Evolutionary conservation across 345 rosid genomes (phyloP), one percentile per base, ranked within the genome.

Genomic region (Euphorbia peplus): DNA sequence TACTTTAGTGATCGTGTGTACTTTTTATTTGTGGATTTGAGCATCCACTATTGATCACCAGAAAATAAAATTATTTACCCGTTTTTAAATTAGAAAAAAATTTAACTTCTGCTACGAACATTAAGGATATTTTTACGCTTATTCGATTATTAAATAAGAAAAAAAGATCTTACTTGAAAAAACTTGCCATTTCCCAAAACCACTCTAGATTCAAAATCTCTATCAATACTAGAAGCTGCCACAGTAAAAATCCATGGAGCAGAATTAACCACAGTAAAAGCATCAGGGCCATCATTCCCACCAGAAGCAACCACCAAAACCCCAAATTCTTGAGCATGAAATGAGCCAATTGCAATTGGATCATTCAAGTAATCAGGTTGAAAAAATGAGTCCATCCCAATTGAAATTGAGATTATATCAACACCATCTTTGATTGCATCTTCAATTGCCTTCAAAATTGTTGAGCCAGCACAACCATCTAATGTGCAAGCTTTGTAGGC

Each of bases 221-320:
- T 80, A 59, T 86, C 90, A 60, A 88, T 84, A 47, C 25, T 83
- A 30, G 91, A 84, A 70, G 91, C 93, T 10, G 80, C 87, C 52
- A 82, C 88, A 2, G 91, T 88, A 28, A 86, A 81, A 30, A 86
- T 74, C 93, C 93, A 88, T 16, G 93, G 93, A 75, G 93, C 93
- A 15, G 87, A 58, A 52, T 88, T 88, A 13, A 76, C 86, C 42
- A 86, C 60, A 12, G 87, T 84, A 73, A 64, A 76, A 80, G 85
- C 66, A 14, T 71, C 85, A 58, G 93, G 93, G 5, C 93, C 93
- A 48, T 86, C 90, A 57, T 86, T 88, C 6, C 93, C 93, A 5
- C 70, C 90, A 18, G 93, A 88, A 35, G 86, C 84, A 4, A 84
- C 79, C 2, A 86, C 88, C 78, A 83, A 60, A 15, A 86, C 83